These are phyloP conservation scores for Dactylellina sp. DNA, from an alignment of 2,329 filamentous ascomycete species.

Conservation along the genomic window DNA sequence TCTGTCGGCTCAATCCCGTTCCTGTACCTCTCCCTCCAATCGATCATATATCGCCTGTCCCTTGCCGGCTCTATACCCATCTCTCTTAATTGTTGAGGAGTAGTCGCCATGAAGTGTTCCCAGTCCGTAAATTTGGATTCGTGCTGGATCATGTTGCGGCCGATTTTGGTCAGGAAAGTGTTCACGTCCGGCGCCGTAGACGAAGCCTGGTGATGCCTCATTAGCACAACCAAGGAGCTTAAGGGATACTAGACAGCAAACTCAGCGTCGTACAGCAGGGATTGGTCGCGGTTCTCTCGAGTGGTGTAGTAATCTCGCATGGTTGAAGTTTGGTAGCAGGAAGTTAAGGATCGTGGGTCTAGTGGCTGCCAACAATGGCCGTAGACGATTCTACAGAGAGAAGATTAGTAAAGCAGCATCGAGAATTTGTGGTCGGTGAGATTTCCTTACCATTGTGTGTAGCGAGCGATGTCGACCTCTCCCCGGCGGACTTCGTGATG, in stretches of 20 bases:
- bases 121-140: slow-evolving; percentile 88
- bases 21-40: slow-evolving; percentile 87
- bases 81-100: slow-evolving; percentile 80
- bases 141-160: slow-evolving; percentile 84
- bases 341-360: slow-evolving; percentile 34
- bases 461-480: not conserved
- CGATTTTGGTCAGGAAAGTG: slow-evolving; percentile 91
- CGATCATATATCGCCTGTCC: slow-evolving; percentile 82
- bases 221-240: slow-evolving; percentile 1
- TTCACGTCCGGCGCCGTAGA: slow-evolving; percentile 76
- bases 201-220: slow-evolving; percentile 58
- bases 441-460: slow-evolving; percentile 31
- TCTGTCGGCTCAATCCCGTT: slow-evolving; percentile 75
- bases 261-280: slow-evolving; percentile 28
- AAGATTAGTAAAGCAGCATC: slow-evolving; percentile 7
- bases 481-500: not conserved
- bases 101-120: slow-evolving; percentile 87
- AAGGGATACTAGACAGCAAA: not conserved
- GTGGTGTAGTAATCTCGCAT: slow-evolving; percentile 54
- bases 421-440: not conserved
- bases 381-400: slow-evolving; percentile 36
- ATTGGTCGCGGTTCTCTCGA: slow-evolving; percentile 41
- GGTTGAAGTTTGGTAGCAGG: slow-evolving; percentile 40
- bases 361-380: slow-evolving; percentile 41
- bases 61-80: slow-evolving; percentile 88